Evolutionary conservation across 2,329 filamentous ascomycete genomes (phyloP).

Genomic region (Penicillium janthinellum): DNA sequence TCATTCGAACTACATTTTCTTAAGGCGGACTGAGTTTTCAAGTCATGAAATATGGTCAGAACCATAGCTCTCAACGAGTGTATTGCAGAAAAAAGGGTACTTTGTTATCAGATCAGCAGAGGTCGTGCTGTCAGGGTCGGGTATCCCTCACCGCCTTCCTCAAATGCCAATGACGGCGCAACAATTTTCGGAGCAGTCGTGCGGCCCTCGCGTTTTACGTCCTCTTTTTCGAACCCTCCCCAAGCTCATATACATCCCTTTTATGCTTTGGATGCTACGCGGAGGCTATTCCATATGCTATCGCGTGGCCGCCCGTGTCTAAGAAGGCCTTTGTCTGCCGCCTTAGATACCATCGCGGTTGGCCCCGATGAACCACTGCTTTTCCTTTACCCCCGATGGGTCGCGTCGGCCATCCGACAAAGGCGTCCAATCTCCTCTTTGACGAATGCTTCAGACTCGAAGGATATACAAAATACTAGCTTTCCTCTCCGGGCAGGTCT

Average conservation of each 20-base stretch:
- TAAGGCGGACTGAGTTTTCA: no score
- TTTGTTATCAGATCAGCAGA: conserved; percentile 5
- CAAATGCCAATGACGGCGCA: conserved; percentile 17
- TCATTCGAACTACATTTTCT: no score
- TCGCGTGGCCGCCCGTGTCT: conserved; percentile 45
- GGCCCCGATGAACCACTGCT: conserved; percentile 47
- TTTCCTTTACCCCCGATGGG: conserved; percentile 50
- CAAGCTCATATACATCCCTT: conserved; percentile 4
- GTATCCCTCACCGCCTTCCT: conserved; percentile 27
- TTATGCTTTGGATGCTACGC: conserved; percentile 22
- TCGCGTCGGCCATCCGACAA: conserved; percentile 31
- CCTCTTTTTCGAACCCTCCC: conserved; percentile 7
- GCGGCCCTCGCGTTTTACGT: conserved; percentile 10
- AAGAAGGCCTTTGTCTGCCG: conserved; percentile 40
- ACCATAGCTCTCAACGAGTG: no score
- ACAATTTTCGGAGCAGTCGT: conserved; percentile 25
- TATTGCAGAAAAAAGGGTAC: background rate
- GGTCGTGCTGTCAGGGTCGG: background rate
- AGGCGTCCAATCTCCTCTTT: conserved; percentile 25
- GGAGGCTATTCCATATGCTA: conserved; percentile 41
- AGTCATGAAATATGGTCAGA: no score
- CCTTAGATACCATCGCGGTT: conserved; percentile 40
- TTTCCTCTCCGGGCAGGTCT: background rate
- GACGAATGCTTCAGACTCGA: conserved; percentile 7
- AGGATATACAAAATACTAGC: background rate